A percentile compares a stretch with the other conserved stretches of the same genome.
Evolutionary conservation across 73 alveolate genomes (phyloP).

Genomic region (Paramecium sexaurelia): DNA sequence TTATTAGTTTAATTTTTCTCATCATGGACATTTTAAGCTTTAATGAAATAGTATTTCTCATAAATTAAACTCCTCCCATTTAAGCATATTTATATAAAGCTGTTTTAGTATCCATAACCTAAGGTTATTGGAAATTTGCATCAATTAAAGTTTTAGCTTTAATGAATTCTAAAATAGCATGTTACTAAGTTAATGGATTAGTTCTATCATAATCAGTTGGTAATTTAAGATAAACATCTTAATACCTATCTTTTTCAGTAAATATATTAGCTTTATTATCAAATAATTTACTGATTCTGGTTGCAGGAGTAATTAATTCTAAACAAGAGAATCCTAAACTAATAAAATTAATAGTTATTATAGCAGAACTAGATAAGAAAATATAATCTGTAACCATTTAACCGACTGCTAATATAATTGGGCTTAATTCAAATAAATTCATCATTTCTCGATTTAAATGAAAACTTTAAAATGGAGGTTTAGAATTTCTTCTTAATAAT

Average conservation of each 20-base stretch:
- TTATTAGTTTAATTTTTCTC: not conserved
- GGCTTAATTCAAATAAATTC: conserved; percentile 13
- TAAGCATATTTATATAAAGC: not conserved
- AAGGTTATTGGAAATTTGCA: not conserved
- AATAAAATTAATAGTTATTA: not conserved
- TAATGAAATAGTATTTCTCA: not conserved
- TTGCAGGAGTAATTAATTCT: not conserved
- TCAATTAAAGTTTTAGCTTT: not conserved
- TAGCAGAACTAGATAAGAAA: not conserved
- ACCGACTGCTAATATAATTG: not conserved
- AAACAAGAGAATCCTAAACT: not conserved
- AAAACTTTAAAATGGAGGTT: conserved; percentile 10
- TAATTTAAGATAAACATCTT: not conserved
- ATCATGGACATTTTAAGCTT: not conserved
- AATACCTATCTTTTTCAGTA: not conserved
- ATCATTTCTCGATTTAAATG: conserved; percentile 32
- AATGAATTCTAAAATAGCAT: not conserved
- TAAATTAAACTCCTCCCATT: not conserved
- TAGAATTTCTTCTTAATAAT: not conserved
- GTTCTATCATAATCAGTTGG: conserved; percentile 47
- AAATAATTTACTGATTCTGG: not conserved
- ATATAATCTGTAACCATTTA: not conserved
- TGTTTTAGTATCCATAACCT: not conserved
- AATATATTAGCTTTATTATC: not conserved
- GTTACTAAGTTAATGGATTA: conserved; percentile 3